Conservation (phyloP, 2,329 filamentous ascomycete genomes). For the Cercospora berteroae region DNA sequence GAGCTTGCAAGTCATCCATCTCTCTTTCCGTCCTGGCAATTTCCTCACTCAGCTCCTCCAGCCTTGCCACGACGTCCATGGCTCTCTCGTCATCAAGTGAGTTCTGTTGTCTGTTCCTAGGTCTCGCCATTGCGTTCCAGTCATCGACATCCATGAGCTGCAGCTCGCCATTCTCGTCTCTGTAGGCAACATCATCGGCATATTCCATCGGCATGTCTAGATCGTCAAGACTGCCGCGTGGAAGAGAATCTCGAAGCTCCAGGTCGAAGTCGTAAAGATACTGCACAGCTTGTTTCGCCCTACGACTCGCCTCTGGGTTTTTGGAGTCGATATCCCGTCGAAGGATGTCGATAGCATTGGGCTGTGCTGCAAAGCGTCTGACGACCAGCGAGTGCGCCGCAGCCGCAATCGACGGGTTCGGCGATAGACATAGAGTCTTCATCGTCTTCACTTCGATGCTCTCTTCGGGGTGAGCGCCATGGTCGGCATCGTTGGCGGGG, state of each 20-base stretch:
- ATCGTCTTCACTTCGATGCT: constrained; percentile 44
- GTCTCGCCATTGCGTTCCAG: constrained; percentile 11
- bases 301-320: constrained; percentile 15
- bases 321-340: constrained; percentile 19
- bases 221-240: neutral
- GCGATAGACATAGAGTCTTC: constrained; percentile 40
- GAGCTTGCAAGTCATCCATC: constrained; percentile 61
- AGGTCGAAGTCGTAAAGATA: constrained; percentile 30
- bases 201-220: neutral
- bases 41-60: constrained; percentile 21
- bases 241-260: constrained; percentile 23
- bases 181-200: neutral
- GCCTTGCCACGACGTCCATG: constrained; percentile 11
- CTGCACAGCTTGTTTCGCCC: constrained; percentile 22
- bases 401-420: constrained; percentile 46
- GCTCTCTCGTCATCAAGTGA: constrained; percentile 7
- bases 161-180: constrained; percentile 7
- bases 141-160: constrained; percentile 13
- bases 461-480: constrained; percentile 43
- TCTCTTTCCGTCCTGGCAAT: constrained; percentile 20
- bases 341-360: constrained; percentile 21
- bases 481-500: constrained; percentile 73
- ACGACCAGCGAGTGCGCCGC: constrained; percentile 35
- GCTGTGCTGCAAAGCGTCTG: constrained; percentile 22
- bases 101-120: constrained; percentile 2